Conservation (phyloP, 2,329 filamentous ascomycete species). For the Alternaria ethzedia region DNA sequence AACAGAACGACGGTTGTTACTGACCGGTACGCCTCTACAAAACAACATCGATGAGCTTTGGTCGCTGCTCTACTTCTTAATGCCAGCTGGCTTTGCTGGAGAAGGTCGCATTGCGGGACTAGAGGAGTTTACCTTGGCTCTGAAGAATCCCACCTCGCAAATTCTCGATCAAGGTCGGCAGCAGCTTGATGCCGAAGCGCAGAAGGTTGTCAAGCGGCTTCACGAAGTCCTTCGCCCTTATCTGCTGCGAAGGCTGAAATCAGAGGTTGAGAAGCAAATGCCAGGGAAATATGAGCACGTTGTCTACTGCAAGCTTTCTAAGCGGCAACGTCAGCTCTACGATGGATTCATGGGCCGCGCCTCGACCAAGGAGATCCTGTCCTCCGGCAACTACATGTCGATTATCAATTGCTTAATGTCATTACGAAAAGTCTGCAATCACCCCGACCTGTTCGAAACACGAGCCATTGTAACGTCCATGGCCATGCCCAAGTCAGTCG, state of each 20-base stretch:
- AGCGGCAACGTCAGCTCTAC: conserved; percentile 92
- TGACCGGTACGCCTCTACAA: conserved; percentile 94
- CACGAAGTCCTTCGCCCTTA: conserved; percentile 95
- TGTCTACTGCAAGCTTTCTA: conserved; percentile 92
- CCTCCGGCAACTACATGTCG: conserved; percentile 93
- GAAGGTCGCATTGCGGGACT: conserved; percentile 91
- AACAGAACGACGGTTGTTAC: conserved; percentile 81
- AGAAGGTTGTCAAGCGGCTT: conserved; percentile 88
- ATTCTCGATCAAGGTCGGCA: conserved; percentile 94
- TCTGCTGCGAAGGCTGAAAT: conserved; percentile 86
- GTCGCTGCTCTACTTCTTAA: conserved; percentile 95
- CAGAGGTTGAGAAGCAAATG: conserved; percentile 99
- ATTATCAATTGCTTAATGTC: conserved; percentile 99
- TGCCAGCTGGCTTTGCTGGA: conserved; percentile 84
- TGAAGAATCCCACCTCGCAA: conserved; percentile 92
- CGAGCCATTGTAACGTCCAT: conserved; percentile 97
- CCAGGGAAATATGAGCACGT: conserved; percentile 98
- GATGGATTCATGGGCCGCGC: conserved; percentile 93
- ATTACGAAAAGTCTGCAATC: conserved; percentile 95
- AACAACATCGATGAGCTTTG: conserved; percentile 97
- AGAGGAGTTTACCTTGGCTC: conserved; percentile 96
- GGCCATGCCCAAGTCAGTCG: conserved; percentile 81
- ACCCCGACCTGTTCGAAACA: conserved; percentile 95
- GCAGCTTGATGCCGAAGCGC: conserved; percentile 91
- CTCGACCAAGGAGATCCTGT: conserved; percentile 85